phyloP scores from a whole-genome alignment of 148 eudicot genomes.

The Vaccinium vitisidaea region DNA sequence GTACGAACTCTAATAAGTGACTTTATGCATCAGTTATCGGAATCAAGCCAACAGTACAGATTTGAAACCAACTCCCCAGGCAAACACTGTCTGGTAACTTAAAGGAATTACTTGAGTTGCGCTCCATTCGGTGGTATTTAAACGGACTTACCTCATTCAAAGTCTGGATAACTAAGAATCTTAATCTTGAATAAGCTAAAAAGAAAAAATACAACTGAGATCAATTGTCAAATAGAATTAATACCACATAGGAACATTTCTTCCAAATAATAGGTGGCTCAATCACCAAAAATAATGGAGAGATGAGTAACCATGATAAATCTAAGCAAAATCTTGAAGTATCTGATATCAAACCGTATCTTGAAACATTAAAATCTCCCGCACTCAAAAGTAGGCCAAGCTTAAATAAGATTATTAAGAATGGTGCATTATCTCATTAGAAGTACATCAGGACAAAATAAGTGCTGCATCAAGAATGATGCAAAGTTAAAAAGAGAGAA shows the following conservation, averaged over 20 bases:
- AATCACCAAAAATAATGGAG: background rate
- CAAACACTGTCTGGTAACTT: background rate
- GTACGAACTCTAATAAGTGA: background rate
- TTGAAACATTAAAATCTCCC: background rate
- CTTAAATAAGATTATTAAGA: background rate
- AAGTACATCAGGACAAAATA: background rate
- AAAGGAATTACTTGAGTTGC: background rate
- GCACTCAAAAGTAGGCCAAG: background rate
- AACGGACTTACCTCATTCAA: background rate
- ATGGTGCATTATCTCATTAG: background rate
- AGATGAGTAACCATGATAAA: background rate
- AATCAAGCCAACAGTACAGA: background rate
- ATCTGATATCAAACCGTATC: background rate
- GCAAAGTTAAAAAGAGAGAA: background rate
- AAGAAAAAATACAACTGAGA: background rate
- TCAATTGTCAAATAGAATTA: background rate
- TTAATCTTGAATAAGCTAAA: background rate
- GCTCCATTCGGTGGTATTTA: background rate
- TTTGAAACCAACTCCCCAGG: background rate
- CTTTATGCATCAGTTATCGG: background rate
- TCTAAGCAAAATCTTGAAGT: background rate
- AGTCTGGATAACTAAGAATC: background rate
- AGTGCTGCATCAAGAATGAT: background rate
- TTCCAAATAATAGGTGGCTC: background rate
- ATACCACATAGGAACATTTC: background rate